phyloP scores from a whole-genome alignment of 257 asterid species.

The Agastache rugosa region DNA sequence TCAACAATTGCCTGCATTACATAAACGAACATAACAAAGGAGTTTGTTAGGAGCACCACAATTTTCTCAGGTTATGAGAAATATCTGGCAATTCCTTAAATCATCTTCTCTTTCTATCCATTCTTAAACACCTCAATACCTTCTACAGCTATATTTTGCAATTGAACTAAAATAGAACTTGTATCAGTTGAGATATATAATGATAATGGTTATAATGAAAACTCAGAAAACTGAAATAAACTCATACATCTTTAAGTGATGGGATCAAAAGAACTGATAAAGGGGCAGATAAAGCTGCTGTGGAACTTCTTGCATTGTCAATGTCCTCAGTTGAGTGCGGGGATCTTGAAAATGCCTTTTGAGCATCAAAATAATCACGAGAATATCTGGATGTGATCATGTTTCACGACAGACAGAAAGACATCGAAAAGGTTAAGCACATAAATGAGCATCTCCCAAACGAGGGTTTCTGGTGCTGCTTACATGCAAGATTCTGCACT shows the following conservation, averaged over 20 bases:
- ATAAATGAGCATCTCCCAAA: slow-evolving; percentile 17
- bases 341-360: slow-evolving; percentile 66
- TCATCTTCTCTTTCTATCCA: slow-evolving; percentile 12
- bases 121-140: background rate
- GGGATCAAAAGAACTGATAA: slow-evolving; percentile 80
- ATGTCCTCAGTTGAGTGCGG: slow-evolving; percentile 68
- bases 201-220: background rate
- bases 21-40: slow-evolving; percentile 15
- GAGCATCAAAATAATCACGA: slow-evolving; percentile 78
- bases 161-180: background rate
- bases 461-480: slow-evolving; percentile 8
- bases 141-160: slow-evolving; percentile 12
- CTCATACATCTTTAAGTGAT: slow-evolving; percentile 81
- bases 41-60: background rate
- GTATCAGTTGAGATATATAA: slow-evolving; percentile 8
- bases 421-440: slow-evolving; percentile 28
- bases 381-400: slow-evolving; percentile 55
- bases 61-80: slow-evolving; percentile 10
- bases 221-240: slow-evolving; percentile 5
- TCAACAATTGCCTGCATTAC: slow-evolving; percentile 61
- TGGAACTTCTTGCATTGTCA: slow-evolving; percentile 67
- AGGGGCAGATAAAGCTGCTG: slow-evolving; percentile 68
- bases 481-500: background rate
- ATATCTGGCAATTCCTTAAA: slow-evolving; percentile 13
- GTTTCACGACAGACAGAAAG: slow-evolving; percentile 18